Conservation (phyloP, 2,329 filamentous ascomycete genomes). For the Ophiocordyceps sinensis region DNA sequence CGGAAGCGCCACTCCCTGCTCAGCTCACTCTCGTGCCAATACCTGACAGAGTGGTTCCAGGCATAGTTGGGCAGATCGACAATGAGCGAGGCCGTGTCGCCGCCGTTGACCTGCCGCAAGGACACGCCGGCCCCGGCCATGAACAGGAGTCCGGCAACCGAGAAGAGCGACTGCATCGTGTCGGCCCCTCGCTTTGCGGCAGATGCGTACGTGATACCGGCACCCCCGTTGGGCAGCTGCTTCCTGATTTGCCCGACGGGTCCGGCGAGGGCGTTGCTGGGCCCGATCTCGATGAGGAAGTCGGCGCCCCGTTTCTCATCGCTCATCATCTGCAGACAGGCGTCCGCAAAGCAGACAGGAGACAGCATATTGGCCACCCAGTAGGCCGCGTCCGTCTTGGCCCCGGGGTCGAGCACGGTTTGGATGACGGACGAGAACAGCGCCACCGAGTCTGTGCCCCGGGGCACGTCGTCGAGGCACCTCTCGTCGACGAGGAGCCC, state of each 20-base stretch:
- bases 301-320: background rate
- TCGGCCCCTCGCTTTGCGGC: conserved; percentile 5
- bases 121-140: conserved; percentile 4
- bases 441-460: background rate
- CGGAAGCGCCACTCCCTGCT: conserved; percentile 9
- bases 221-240: background rate
- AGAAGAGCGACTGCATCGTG: conserved; percentile 4
- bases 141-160: conserved; percentile 6
- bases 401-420: background rate
- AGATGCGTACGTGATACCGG: conserved; percentile 5
- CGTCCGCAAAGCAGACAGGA: conserved; percentile 5
- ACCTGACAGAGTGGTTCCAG: conserved; percentile 19
- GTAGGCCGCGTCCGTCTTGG: conserved; percentile 1
- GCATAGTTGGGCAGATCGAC: conserved; percentile 15
- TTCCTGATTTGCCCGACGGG: conserved; percentile 11
- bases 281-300: conserved; percentile 8
- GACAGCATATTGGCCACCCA: conserved; percentile 6
- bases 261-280: conserved; percentile 11
- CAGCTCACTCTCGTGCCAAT: conserved; percentile 21
- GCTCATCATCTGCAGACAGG: conserved; percentile 1
- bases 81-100: conserved; percentile 9
- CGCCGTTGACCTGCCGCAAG: background rate
- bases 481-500: background rate
- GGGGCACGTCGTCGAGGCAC: background rate
- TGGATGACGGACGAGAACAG: conserved; percentile 3